phyloP scores from a whole-genome alignment of 495 filamentous ascomycete genomes.

The Aspergillus mulundensis region DNA sequence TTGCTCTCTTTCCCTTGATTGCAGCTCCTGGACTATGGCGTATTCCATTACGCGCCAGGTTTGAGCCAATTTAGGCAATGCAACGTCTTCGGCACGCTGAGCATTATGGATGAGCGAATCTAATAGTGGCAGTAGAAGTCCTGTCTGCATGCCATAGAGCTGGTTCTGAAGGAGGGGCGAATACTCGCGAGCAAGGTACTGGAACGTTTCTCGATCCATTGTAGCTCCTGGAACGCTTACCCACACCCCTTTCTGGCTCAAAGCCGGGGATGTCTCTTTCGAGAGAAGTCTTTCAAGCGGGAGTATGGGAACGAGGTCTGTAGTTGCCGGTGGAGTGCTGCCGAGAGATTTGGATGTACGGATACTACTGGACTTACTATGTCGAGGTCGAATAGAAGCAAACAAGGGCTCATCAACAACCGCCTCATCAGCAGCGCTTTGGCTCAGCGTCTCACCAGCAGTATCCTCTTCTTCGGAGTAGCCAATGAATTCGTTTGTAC shows the following conservation, averaged over 20 bases:
- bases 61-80: slow-evolving; percentile 62
- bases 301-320: slow-evolving; percentile 47
- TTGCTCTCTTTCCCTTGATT: slow-evolving; percentile 55
- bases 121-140: slow-evolving; percentile 44
- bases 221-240: slow-evolving; percentile 55
- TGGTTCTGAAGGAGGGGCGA: slow-evolving; percentile 33
- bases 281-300: slow-evolving; percentile 60
- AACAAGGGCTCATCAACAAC: slow-evolving; percentile 54
- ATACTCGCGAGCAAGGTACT: slow-evolving; percentile 59
- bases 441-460: slow-evolving; percentile 50
- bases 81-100: slow-evolving; percentile 53
- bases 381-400: slow-evolving; percentile 42
- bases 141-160: slow-evolving; percentile 22
- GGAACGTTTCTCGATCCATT: slow-evolving; percentile 49
- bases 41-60: slow-evolving; percentile 70
- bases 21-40: slow-evolving; percentile 57
- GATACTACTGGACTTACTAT: slow-evolving; percentile 29
- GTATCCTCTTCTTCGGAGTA: slow-evolving; percentile 30
- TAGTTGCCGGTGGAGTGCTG: slow-evolving; percentile 54
- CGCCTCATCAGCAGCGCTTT: slow-evolving; percentile 64
- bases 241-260: slow-evolving; percentile 59
- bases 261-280: slow-evolving; percentile 46
- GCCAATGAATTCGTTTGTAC: slow-evolving; percentile 32
- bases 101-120: slow-evolving; percentile 61
- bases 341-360: slow-evolving; percentile 40